Conservation (phyloP, 345 rosid species). For the Noccaea bulbosa region DNA sequence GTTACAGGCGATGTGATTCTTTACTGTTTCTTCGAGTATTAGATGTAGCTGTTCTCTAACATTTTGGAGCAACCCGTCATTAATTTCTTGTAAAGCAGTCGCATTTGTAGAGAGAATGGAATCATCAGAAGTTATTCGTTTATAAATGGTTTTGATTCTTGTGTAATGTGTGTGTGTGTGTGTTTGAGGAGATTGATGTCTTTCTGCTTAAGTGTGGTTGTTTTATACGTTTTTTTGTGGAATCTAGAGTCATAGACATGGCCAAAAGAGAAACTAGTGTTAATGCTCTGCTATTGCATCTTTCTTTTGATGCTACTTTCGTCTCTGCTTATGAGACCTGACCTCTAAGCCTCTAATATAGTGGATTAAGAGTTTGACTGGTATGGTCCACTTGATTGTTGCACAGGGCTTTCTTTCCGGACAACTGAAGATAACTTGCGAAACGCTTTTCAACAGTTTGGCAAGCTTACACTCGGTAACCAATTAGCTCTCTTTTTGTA, state of each 20-base stretch:
- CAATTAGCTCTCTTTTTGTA: not conserved
- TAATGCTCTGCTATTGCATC: too few species aligned
- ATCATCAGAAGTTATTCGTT: too few species aligned
- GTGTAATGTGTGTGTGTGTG: too few species aligned
- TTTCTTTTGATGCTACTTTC: not conserved
- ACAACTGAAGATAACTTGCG: slow-evolving; percentile 72
- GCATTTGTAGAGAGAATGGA: not conserved
- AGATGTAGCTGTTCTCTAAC: too few species aligned
- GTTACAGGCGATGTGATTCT: too few species aligned
- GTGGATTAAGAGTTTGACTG: not conserved
- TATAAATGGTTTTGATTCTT: too few species aligned
- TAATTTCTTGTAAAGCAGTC: not conserved
- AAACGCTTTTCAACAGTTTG: slow-evolving; percentile 71
- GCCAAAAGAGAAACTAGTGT: not conserved
- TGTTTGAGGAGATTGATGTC: too few species aligned
- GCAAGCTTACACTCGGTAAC: slow-evolving; percentile 69
- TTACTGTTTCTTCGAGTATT: too few species aligned
- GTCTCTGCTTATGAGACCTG: slow-evolving; percentile 19
- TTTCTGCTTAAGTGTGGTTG: not conserved
- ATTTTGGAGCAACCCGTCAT: not conserved
- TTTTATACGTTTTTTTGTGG: not conserved
- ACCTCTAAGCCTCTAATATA: not conserved
- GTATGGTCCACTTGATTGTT: not conserved
- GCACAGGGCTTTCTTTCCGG: slow-evolving; percentile 77
- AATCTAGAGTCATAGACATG: not conserved